Conservation (phyloP, 176 grass and related monocot species). For the Triticum timopheevii region DNA sequence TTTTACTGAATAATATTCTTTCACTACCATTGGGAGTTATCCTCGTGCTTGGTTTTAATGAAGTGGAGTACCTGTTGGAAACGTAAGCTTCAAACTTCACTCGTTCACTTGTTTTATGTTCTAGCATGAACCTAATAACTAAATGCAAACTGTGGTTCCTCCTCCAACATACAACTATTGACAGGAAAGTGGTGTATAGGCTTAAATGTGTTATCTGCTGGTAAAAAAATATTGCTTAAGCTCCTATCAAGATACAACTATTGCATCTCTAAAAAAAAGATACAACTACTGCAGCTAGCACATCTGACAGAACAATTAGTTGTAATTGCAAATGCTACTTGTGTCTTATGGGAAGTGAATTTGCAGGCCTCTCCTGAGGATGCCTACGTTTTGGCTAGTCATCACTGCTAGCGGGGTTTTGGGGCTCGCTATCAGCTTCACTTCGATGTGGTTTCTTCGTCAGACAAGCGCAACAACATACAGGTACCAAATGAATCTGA, state of each 20-base stretch:
- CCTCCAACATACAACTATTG: too few relatives aligned
- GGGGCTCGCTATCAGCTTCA: slow-evolving; percentile 94
- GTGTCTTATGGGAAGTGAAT: slow-evolving; percentile 37
- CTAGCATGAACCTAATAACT: not conserved
- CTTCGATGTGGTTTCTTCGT: slow-evolving; percentile 98
- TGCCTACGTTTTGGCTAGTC: slow-evolving; percentile 81
- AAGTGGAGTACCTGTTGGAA: slow-evolving; percentile 79
- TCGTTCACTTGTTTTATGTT: not conserved
- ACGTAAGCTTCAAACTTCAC: slow-evolving; percentile 64
- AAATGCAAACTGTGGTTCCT: not conserved
- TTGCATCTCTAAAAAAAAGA: not conserved
- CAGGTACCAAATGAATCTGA: slow-evolving; percentile 43
- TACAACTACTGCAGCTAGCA: not conserved
- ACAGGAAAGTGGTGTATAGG: too few relatives aligned
- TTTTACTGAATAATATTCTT: slow-evolving; percentile 89
- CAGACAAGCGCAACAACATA: slow-evolving; percentile 95
- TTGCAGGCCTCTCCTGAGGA: slow-evolving; percentile 80
- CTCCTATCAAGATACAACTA: not conserved
- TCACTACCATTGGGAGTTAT: slow-evolving; percentile 82
- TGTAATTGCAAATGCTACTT: not conserved
- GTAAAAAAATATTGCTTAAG: not conserved
- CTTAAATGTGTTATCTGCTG: too few relatives aligned
- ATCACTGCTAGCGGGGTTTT: slow-evolving; percentile 84
- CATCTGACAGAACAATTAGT: not conserved
- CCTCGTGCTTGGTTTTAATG: slow-evolving; percentile 78